Evolutionary conservation across 345 rosid species (phyloP).

Genomic region (Toxicodendron radicans): DNA sequence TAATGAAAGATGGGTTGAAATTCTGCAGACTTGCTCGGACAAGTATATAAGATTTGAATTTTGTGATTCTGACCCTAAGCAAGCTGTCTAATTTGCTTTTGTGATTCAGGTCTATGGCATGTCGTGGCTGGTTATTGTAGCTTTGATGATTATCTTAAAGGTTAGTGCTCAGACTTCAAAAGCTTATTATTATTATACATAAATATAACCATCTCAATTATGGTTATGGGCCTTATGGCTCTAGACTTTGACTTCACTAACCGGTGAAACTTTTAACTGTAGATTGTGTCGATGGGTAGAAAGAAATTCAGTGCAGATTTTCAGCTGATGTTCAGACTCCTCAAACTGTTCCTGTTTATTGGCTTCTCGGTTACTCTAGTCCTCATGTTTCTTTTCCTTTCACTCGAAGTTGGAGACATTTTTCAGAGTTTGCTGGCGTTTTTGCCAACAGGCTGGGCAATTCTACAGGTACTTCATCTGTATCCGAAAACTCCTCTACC

Average conservation of each 20-base stretch:
- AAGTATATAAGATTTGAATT: too few relatives aligned
- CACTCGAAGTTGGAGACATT: slow-evolving; percentile 81
- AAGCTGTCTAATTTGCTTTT: slow-evolving; percentile 16
- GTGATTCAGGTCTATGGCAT: slow-evolving; percentile 71
- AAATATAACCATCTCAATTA: background rate
- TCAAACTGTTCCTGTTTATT: slow-evolving; percentile 69
- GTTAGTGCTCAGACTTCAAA: slow-evolving; percentile 29
- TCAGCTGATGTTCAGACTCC: slow-evolving; percentile 92
- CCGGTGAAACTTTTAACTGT: slow-evolving; percentile 26
- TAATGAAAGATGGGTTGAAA: background rate
- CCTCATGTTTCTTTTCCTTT: slow-evolving; percentile 68
- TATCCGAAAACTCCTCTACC: background rate
- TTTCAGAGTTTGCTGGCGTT: slow-evolving; percentile 83
- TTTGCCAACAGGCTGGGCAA: slow-evolving; percentile 89
- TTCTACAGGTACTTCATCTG: slow-evolving; percentile 55
- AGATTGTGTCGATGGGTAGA: slow-evolving; percentile 93
- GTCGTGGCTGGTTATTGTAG: slow-evolving; percentile 92
- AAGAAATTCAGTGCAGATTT: slow-evolving; percentile 96
- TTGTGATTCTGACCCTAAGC: too few relatives aligned
- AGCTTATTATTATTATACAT: background rate
- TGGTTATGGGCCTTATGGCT: background rate
- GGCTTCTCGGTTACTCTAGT: slow-evolving; percentile 59
- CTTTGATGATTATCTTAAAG: slow-evolving; percentile 76
- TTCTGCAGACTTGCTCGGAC: too few relatives aligned
- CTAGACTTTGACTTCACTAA: background rate